Evolutionary conservation across 768 basidiomycete genomes (phyloP).

Genomic region (Suillus paluster): DNA sequence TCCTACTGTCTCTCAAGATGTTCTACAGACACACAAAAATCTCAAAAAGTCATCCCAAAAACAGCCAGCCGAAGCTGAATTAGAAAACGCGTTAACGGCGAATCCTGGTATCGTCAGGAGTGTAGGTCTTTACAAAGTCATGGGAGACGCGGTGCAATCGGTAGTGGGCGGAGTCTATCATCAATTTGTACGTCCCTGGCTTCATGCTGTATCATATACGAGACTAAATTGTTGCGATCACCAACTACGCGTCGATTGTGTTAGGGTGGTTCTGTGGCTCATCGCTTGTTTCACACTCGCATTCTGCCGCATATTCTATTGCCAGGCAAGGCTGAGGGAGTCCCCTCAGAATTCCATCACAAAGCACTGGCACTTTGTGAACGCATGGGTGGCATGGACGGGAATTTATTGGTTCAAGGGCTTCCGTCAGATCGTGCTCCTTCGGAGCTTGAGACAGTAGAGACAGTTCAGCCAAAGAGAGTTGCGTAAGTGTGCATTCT

Average conservation of each 20-base stretch:
- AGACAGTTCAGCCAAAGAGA: slow-evolving; percentile 16
- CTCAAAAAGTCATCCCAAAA: slow-evolving; percentile 6
- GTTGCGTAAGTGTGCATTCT: slow-evolving; percentile 25
- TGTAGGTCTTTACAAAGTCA: slow-evolving; percentile 76
- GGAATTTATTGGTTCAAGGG: slow-evolving; percentile 19
- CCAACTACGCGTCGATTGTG: neutral
- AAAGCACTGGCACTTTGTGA: slow-evolving; percentile 31
- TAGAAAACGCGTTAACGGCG: slow-evolving; percentile 31
- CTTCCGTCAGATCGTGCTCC: slow-evolving; percentile 4
- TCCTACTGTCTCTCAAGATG: slow-evolving; percentile 52
- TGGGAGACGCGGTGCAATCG: slow-evolving; percentile 77
- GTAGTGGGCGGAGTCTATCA: slow-evolving; percentile 77
- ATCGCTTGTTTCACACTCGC: slow-evolving; percentile 39
- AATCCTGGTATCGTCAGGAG: slow-evolving; percentile 46
- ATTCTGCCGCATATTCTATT: slow-evolving; percentile 37
- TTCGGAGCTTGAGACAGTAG: slow-evolving; percentile 12
- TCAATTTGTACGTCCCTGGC: slow-evolving; percentile 68
- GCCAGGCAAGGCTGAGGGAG: slow-evolving; percentile 28
- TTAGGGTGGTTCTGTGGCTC: slow-evolving; percentile 39
- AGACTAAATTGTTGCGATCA: neutral
- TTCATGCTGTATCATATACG: slow-evolving; percentile 18
- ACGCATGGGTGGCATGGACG: slow-evolving; percentile 34
- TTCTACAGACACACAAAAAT: slow-evolving; percentile 25
- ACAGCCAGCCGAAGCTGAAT: slow-evolving; percentile 27
- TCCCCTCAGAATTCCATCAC: slow-evolving; percentile 36